Evolutionary conservation across 345 rosid genomes (phyloP).

Genomic region (Trapa incisa): DNA sequence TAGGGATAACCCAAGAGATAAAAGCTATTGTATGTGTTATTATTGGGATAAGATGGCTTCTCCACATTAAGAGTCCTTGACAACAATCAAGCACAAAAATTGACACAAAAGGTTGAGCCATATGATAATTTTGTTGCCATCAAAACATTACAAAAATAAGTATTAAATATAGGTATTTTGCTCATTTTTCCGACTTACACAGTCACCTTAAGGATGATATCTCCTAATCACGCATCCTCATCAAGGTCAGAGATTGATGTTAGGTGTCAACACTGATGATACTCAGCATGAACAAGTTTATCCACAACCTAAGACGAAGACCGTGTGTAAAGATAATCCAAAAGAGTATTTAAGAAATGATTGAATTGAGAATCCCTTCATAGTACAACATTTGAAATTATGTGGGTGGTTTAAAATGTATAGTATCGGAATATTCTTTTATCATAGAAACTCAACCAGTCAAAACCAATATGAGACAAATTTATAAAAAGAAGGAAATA

Average conservation of each 20-base stretch:
- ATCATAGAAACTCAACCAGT: no score
- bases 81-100: slow-evolving; percentile 5
- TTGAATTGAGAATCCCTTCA: no score
- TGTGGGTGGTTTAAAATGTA: no score
- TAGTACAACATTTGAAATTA: no score
- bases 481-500: no score
- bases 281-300: slow-evolving; percentile 62
- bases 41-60: no score
- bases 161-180: neutral
- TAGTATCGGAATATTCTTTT: no score
- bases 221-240: slow-evolving; percentile 65
- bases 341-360: neutral
- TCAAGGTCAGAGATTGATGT: slow-evolving; percentile 64
- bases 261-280: slow-evolving; percentile 71
- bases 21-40: no score
- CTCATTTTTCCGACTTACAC: neutral
- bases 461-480: no score
- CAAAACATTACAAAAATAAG: neutral
- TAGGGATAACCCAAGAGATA: no score
- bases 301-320: slow-evolving; percentile 49
- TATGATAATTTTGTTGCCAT: neutral
- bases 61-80: slow-evolving; percentile 22
- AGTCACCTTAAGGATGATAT: slow-evolving; percentile 55
- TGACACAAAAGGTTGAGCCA: neutral
- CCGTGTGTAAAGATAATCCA: neutral